Evolutionary conservation across 371 early-diverging fungal species (phyloP), one percentile per base, ranked within the genome.

Genomic region (Lichtheimia ornata): DNA sequence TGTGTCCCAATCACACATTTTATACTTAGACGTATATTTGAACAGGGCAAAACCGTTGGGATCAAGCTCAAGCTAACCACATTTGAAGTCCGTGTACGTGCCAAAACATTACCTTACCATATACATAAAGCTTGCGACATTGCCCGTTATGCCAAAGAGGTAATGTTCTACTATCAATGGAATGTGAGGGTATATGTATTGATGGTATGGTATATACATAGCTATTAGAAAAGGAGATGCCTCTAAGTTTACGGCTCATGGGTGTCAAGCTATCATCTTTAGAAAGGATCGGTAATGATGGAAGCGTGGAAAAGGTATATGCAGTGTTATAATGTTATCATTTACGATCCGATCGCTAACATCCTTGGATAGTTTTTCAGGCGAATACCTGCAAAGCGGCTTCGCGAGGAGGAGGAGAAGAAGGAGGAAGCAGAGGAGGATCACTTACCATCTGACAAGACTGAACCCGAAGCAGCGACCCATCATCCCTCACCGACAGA

Each of bases 221-320:
- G 66, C 50, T 74, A 1, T 44, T 74, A 4, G 67, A 64, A 15
- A 71, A 65, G 40, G 81, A 81, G 56, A 53, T 81, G 35, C 81
- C 81, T 5, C 57, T 81, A 4, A 69, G 67, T 41, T 61, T 81
- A 15, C 63, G 81, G 30, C 43, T 81, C 4, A 81, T 81, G 81
- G 81, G 81, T 1, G 57, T 81, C 35, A 69, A 74, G 17, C 35
- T 77, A 27, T 66, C 81, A 30, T 61, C 65, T 2, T 52, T 81
- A 13, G 65, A 69, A 44, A 65, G 49, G 9, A 60, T 56, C 3
- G 64, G 70, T 45, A 70, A 71, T 27, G 62, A 70, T 52, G 67
- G 2, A 47, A 22, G 47, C 17, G 47, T n/a, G 22, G 22, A 47
- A 47, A 22, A 47, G 47, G 47, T 47, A 47, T 17, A 43, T 14